Base-by-base conservation (phyloP, 73 alveolate genomes). In the Paramecium primaurelia region DNA sequence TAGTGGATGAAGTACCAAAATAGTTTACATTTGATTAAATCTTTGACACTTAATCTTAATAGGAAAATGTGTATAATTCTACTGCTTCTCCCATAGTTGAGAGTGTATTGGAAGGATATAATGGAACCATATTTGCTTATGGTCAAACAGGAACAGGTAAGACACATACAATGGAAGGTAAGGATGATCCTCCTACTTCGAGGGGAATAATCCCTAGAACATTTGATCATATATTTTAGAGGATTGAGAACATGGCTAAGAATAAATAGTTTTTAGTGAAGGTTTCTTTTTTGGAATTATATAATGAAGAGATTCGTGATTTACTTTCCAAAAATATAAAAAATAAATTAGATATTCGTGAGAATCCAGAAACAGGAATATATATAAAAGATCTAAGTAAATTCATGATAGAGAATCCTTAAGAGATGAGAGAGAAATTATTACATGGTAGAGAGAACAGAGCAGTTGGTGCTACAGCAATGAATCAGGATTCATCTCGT, bases 121-220 rank as follows among this genome's bases (percentile, higher is more conserved):
- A 98, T 86, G 99, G 99, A 37, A 98, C 99, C 38, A 97, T 98
- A 10, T 98, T 98, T 93, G 99, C 99, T 6, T 98, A 98, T 94
- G 99, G 99, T 25, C 96, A 98, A 87, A 98, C 99, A 14, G 99
- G 99, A 7, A 97, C 99, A 54, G 99, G 99, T 2, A 98, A 98
- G 86, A 97, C 99, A 16, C 98, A 96, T 90, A 98, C 99, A 4
- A 98, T 98, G 99, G 98, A 95, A 25, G 99, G 99, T 22, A 93
- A 94, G 71, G 98, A 96, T 80, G 98, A 98, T 22, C 96, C 96
- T 84, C 95, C 93, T 22, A 95, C 93, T 36, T 75, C 47, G 36
- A 97, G 98, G 93, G 99, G 99, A 38, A 97, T 98, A 69, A 97
- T 97, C 68, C 99, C 99, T 9, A 93, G 99, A 89, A 92, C 99